Conservation (phyloP, 352 stramenopile species). For the Globisporangium acanthophoron region DNA sequence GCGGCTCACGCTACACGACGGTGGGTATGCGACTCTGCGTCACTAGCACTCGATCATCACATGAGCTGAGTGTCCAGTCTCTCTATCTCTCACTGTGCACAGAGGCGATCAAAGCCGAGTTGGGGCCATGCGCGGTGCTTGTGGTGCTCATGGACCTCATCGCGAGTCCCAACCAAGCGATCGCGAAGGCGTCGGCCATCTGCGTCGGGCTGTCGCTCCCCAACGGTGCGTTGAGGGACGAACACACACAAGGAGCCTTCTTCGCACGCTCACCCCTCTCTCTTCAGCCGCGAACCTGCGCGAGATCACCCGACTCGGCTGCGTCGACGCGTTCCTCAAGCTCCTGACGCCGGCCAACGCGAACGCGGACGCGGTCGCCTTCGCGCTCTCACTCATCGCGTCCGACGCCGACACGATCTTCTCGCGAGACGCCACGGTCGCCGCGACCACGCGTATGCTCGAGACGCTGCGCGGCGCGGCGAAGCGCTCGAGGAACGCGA, state of each 20-base stretch:
- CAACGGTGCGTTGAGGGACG: constrained; percentile 28
- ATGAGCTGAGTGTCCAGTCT: neutral
- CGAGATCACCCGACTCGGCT: constrained; percentile 43
- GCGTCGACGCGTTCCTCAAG: constrained; percentile 50
- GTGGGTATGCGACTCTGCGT: constrained; percentile 14
- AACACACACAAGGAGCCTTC: neutral
- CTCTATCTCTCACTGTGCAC: neutral
- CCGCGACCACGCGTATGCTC: constrained; percentile 36
- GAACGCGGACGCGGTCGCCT: constrained; percentile 42
- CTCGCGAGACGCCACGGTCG: constrained; percentile 32
- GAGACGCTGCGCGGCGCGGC: constrained; percentile 59
- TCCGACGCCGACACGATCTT: constrained; percentile 51
- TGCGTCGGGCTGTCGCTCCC: constrained; percentile 54
- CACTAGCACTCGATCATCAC: neutral
- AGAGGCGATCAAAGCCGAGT: constrained; percentile 33
- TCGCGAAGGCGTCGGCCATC: constrained; percentile 43
- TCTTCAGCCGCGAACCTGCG: constrained; percentile 44
- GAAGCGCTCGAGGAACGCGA: constrained; percentile 49
- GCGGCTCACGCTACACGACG: constrained; percentile 36
- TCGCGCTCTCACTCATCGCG: constrained; percentile 50
- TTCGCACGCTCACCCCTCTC: neutral
- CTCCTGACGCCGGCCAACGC: constrained; percentile 37
- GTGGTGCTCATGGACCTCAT: constrained; percentile 37
- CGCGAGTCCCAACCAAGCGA: constrained; percentile 23
- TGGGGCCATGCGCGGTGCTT: constrained; percentile 28